These are phyloP conservation scores for Kluyveromyces lactis DNA, from an alignment of 805 yeast genomes.

Conservation along the genomic window DNA sequence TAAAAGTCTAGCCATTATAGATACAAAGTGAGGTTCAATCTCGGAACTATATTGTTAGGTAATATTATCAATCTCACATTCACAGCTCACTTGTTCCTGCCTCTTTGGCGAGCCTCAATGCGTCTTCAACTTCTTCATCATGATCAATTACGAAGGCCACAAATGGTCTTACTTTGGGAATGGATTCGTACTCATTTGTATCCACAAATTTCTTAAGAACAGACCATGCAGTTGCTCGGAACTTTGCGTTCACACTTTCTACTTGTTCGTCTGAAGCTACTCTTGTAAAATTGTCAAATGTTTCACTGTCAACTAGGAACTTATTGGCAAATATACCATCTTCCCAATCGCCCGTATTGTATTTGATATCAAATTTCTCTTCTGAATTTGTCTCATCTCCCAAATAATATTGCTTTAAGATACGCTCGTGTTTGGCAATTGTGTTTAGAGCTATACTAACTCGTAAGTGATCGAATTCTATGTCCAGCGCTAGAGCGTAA, in stretches of 20 bases:
- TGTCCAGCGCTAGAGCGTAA: neutral
- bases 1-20: no score
- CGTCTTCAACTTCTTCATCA: conserved; percentile 1
- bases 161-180: neutral
- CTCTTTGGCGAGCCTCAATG: neutral
- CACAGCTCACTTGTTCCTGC: neutral
- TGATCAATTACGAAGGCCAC: neutral
- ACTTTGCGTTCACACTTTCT: neutral
- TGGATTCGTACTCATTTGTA: neutral
- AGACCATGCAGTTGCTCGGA: neutral
- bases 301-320: neutral
- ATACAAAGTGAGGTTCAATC: no score
- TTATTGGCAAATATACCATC: neutral
- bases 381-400: neutral
- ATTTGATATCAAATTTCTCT: neutral
- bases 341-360: conserved; percentile 1
- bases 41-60: no score
- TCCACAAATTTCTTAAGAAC: neutral
- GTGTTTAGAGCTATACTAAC: neutral
- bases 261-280: neutral
- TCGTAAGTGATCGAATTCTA: neutral
- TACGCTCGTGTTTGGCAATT: neutral
- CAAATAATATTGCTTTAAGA: neutral
- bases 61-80: no score
- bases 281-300: neutral